Percentiles rank a stretch among this genome's conserved stretches.
phyloP scores from a whole-genome alignment of 202 grass and related monocot genomes.

The Zoysia matrella region DNA sequence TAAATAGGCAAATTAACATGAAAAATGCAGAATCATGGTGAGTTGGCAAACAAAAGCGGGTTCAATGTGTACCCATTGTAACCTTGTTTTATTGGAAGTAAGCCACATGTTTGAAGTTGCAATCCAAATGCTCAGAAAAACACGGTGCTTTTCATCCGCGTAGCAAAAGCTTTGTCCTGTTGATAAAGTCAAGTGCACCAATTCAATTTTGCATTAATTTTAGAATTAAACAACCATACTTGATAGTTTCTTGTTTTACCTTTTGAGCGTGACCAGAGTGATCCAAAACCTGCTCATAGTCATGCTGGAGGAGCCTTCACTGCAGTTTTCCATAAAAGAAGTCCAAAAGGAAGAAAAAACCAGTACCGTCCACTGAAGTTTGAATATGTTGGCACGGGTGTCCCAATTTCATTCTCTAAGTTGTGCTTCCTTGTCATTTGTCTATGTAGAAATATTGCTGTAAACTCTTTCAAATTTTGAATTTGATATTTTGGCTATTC shows the following conservation, averaged over 20 bases:
- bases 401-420: too few relatives aligned
- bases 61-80: not conserved
- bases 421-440: too few relatives aligned
- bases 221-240: not conserved
- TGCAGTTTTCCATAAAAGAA: not conserved
- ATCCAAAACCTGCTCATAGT: slow-evolving; percentile 7
- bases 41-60: not conserved
- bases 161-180: not conserved
- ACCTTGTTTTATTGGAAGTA: slow-evolving; percentile 13
- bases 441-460: too few relatives aligned
- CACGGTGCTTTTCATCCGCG: not conserved
- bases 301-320: not conserved
- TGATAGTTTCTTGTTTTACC: not conserved
- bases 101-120: not conserved
- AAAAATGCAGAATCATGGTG: not conserved
- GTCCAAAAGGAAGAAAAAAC: not conserved
- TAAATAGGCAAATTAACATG: not conserved
- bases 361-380: not conserved
- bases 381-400: too few relatives aligned
- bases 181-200: not conserved
- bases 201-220: not conserved
- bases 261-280: not conserved
- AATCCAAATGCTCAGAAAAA: slow-evolving; percentile 32
- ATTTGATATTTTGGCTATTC: too few relatives aligned
- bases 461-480: too few relatives aligned